phyloP scores from a whole-genome alignment of 2,329 filamentous ascomycete genomes.

The Tricladium varicosporioides region DNA sequence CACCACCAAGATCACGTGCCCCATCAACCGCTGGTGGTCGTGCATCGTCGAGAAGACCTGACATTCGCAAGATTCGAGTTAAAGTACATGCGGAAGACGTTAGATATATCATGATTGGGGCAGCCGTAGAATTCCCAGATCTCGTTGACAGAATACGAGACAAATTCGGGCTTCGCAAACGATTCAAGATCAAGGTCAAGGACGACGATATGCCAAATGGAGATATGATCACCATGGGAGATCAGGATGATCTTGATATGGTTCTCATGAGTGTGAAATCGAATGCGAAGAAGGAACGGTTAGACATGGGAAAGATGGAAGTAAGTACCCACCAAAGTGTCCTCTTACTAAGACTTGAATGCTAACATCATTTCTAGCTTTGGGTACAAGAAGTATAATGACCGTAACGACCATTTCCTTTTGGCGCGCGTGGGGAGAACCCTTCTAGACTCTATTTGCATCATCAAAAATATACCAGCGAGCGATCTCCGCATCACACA shows the following conservation, averaged over 20 bases:
- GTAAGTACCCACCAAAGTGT: constrained; percentile 51
- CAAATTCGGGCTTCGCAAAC: constrained; percentile 76
- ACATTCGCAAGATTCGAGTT: constrained; percentile 77
- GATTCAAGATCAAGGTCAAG: constrained; percentile 85
- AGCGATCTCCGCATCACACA: constrained; percentile 25
- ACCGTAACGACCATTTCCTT: constrained; percentile 14
- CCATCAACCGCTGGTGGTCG: constrained; percentile 38
- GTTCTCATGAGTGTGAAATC: constrained; percentile 69
- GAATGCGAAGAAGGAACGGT: constrained; percentile 67
- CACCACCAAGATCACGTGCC: constrained; percentile 43
- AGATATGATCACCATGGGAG: constrained; percentile 96
- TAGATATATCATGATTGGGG: constrained; percentile 83
- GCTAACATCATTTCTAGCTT: constrained; percentile 25
- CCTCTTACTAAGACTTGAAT: not conserved
- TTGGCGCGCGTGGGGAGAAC: constrained; percentile 1
- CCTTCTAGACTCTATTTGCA: constrained; percentile 13
- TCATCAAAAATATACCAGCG: constrained; percentile 28
- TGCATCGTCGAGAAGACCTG: constrained; percentile 58
- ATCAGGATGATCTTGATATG: constrained; percentile 95
- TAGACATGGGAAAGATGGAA: constrained; percentile 92
- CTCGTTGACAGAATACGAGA: constrained; percentile 77
- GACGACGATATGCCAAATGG: constrained; percentile 75
- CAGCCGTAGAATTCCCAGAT: constrained; percentile 70
- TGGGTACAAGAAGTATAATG: constrained; percentile 32
- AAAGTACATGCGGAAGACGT: constrained; percentile 93